Evolutionary conservation across 2,329 filamentous ascomycete species (phyloP).

Genomic region (Exophiala alcalophila): DNA sequence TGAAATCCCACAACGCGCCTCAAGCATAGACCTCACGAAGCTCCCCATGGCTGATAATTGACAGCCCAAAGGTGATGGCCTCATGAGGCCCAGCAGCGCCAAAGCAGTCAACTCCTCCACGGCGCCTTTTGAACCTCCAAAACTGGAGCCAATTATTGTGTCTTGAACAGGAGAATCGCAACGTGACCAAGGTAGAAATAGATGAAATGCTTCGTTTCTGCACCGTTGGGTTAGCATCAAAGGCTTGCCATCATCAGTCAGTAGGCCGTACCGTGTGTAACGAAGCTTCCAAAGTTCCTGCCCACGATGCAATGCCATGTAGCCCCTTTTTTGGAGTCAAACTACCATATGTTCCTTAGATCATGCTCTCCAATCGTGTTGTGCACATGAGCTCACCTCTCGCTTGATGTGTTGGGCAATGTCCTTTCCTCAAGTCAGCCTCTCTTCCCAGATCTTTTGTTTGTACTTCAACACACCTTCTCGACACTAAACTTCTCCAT

Average conservation of each 20-base stretch:
- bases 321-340: constrained; percentile 92
- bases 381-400: no score
- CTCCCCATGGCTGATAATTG: background rate
- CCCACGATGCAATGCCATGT: constrained; percentile 99
- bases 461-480: constrained; percentile 53
- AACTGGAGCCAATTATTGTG: constrained; percentile 59
- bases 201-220: constrained; percentile 99
- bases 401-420: constrained; percentile 96
- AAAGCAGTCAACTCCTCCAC: background rate
- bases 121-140: constrained; percentile 1
- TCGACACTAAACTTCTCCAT: constrained; percentile 71
- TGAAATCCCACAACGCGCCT: background rate
- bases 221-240: background rate
- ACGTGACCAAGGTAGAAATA: constrained; percentile 99
- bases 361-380: constrained; percentile 32
- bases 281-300: constrained; percentile 97
- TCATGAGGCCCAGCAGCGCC: background rate
- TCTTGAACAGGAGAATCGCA: constrained; percentile 98
- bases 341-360: constrained; percentile 55
- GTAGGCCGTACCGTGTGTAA: constrained; percentile 76
- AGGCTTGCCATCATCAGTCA: background rate
- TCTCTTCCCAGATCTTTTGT: background rate
- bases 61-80: background rate
- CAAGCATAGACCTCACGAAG: background rate
- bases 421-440: constrained; percentile 58